Percentiles rank a stretch among this genome's conserved stretches.
Evolutionary conservation across 371 early-diverging fungal species (phyloP).

Genomic region (Apophysomyces variabilis): DNA sequence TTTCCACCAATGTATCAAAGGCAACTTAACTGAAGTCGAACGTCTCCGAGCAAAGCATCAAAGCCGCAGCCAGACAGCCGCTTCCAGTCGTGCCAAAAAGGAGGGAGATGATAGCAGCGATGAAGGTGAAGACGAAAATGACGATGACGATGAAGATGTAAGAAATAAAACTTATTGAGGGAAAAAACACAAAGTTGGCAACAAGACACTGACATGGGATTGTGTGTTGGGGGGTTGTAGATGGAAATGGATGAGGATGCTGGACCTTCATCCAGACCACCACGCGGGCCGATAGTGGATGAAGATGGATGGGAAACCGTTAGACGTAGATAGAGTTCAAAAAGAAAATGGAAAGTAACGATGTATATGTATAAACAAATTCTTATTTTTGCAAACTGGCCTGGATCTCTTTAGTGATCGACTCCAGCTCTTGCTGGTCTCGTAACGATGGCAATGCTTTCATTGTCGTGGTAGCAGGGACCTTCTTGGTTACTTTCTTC

Average conservation of each 20-base stretch:
- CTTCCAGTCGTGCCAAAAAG: slow-evolving; percentile 38
- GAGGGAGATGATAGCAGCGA: slow-evolving; percentile 28
- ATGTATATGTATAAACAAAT: background rate
- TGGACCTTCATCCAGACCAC: slow-evolving; percentile 26
- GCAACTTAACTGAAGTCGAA: slow-evolving; percentile 56
- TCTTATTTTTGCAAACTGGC: slow-evolving; percentile 7
- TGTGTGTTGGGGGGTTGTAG: slow-evolving; percentile 9
- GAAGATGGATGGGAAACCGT: slow-evolving; percentile 61
- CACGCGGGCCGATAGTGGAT: slow-evolving; percentile 46
- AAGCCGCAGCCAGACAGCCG: slow-evolving; percentile 24
- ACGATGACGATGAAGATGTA: slow-evolving; percentile 22
- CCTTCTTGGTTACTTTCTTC: slow-evolving; percentile 14
- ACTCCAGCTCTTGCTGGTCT: slow-evolving; percentile 18
- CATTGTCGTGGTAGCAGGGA: background rate
- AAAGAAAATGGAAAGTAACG: too few species aligned
- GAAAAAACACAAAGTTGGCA: background rate
- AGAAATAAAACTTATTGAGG: background rate
- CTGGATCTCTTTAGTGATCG: slow-evolving; percentile 18
- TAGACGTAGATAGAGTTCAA: slow-evolving; percentile 28
- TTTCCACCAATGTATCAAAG: slow-evolving; percentile 58
- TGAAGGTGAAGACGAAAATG: slow-evolving; percentile 44
- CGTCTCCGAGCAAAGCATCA: slow-evolving; percentile 52
- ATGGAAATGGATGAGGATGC: slow-evolving; percentile 50
- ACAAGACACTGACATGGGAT: background rate
- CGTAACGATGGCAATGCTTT: slow-evolving; percentile 1